These are phyloP conservation scores for Calonectria crousiana DNA, from an alignment of 2,329 filamentous ascomycete species.

Conservation along the genomic window DNA sequence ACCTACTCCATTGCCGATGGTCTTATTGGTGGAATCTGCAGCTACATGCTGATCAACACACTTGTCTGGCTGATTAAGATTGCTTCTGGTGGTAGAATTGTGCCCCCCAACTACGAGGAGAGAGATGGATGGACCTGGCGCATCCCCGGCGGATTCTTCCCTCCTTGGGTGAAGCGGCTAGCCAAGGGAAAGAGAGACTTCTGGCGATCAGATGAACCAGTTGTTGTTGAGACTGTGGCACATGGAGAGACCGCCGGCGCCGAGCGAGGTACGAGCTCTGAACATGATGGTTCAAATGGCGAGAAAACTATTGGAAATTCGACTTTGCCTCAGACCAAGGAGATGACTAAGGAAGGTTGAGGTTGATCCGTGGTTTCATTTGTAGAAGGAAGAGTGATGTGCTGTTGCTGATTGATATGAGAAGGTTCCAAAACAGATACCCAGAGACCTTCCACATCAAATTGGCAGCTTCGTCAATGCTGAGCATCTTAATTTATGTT, in stretches of 20 bases:
- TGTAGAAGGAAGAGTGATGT: not conserved
- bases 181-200: slow-evolving; percentile 78
- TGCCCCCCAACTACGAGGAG: slow-evolving; percentile 79
- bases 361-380: not conserved
- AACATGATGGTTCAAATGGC: slow-evolving; percentile 40
- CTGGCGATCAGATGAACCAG: slow-evolving; percentile 64
- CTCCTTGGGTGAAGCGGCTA: slow-evolving; percentile 78
- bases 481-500: not conserved
- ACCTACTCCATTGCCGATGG: slow-evolving; percentile 91
- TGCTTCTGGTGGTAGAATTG: slow-evolving; percentile 75
- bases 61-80: slow-evolving; percentile 77
- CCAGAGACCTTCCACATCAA: not conserved
- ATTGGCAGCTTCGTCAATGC: not conserved
- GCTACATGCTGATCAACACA: slow-evolving; percentile 82
- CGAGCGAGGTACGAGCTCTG: slow-evolving; percentile 38
- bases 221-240: slow-evolving; percentile 32
- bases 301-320: slow-evolving; percentile 35
- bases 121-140: slow-evolving; percentile 87
- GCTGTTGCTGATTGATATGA: not conserved
- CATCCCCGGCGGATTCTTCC: slow-evolving; percentile 79
- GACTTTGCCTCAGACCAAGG: slow-evolving; percentile 36
- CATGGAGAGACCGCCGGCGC: slow-evolving; percentile 25
- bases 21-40: slow-evolving; percentile 82
- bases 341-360: slow-evolving; percentile 22
- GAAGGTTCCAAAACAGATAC: not conserved